Conservation (phyloP, 2,329 filamentous ascomycete species). For the Cadophora gregata region DNA sequence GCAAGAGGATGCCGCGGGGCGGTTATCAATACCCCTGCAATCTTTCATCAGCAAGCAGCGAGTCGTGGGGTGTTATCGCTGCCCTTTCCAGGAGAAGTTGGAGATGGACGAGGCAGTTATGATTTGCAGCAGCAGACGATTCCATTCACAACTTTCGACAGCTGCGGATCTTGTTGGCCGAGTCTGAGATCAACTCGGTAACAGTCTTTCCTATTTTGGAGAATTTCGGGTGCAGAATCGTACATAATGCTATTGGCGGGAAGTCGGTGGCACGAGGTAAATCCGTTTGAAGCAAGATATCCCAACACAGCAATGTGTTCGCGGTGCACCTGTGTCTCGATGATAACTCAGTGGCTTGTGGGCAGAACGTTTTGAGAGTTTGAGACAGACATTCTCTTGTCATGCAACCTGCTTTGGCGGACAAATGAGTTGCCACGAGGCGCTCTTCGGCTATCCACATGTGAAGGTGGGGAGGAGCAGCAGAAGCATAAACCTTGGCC, state of each 20-base stretch:
- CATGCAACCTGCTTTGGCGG: conserved; percentile 11
- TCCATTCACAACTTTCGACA: background rate
- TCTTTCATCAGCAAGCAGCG: conserved; percentile 23
- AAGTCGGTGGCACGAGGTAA: background rate
- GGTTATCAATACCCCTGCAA: conserved; percentile 40
- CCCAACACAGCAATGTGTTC: background rate
- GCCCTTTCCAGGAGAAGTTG: background rate
- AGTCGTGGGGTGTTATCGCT: conserved; percentile 30
- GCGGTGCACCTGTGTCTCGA: conserved; percentile 8
- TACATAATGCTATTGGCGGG: background rate
- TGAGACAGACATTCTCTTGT: conserved; percentile 13
- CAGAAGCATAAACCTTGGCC: background rate
- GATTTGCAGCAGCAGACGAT: conserved; percentile 5
- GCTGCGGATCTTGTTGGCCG: background rate
- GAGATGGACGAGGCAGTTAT: conserved; percentile 3
- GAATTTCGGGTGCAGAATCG: background rate
- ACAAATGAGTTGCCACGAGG: conserved; percentile 12
- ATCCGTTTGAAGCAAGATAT: background rate
- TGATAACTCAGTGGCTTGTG: background rate
- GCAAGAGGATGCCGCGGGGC: conserved; percentile 30
- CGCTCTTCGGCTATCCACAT: conserved; percentile 14
- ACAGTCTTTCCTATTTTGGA: background rate
- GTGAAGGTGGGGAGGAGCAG: conserved; percentile 17
- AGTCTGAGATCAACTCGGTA: background rate
- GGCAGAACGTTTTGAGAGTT: conserved; percentile 3